These are phyloP conservation scores for Colletotrichum ledebouriae DNA, from an alignment of 2,329 filamentous ascomycete genomes.

Conservation along the genomic window DNA sequence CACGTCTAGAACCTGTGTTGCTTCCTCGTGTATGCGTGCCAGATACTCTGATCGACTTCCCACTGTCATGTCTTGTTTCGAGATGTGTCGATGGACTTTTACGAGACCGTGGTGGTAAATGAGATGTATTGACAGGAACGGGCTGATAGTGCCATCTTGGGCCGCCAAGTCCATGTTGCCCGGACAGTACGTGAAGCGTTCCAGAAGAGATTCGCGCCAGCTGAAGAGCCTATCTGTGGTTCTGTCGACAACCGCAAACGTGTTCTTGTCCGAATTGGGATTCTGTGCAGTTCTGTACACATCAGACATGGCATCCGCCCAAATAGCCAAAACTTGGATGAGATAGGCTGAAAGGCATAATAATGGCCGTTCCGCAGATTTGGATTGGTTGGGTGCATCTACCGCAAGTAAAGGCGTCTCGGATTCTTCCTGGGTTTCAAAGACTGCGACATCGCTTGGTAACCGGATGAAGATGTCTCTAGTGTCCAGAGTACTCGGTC, in stretches of 20 bases:
- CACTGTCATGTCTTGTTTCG: slow-evolving; percentile 53
- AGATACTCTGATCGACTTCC: slow-evolving; percentile 61
- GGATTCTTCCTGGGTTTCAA: slow-evolving; percentile 71
- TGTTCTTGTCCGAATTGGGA: background rate
- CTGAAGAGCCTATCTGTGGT: slow-evolving; percentile 64
- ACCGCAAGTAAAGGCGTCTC: slow-evolving; percentile 73
- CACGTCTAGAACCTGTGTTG: slow-evolving; percentile 65
- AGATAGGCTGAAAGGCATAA: slow-evolving; percentile 71
- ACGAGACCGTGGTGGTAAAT: slow-evolving; percentile 75
- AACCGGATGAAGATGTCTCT: slow-evolving; percentile 77
- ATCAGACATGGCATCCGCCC: slow-evolving; percentile 73
- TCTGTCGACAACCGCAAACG: slow-evolving; percentile 57
- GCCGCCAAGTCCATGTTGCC: slow-evolving; percentile 70
- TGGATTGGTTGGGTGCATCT: slow-evolving; percentile 48
- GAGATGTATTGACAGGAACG: slow-evolving; percentile 74
- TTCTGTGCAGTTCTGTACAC: slow-evolving; percentile 56
- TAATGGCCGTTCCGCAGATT: slow-evolving; percentile 48
- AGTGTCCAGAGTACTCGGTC: slow-evolving; percentile 68
- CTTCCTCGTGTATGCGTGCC: slow-evolving; percentile 64
- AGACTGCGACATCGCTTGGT: slow-evolving; percentile 71
- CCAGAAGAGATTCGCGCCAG: slow-evolving; percentile 72
- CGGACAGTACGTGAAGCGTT: slow-evolving; percentile 65
- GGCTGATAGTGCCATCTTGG: slow-evolving; percentile 65
- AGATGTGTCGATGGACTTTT: slow-evolving; percentile 73
- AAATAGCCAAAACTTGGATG: slow-evolving; percentile 73